phyloP scores from a whole-genome alignment of 345 rosid genomes.

The Populus tremula region DNA sequence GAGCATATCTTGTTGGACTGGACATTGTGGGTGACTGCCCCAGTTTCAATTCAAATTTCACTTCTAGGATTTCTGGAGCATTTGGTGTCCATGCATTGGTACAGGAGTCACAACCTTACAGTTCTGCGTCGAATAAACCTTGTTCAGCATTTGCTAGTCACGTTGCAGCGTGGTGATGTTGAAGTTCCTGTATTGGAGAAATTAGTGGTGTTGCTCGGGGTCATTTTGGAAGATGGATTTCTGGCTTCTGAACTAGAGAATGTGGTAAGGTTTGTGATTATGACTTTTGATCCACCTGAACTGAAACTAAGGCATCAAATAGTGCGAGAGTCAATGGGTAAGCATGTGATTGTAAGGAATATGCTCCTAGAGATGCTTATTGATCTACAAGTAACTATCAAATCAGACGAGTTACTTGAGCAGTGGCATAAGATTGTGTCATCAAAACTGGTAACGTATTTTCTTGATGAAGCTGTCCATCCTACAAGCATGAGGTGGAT shows the following conservation, averaged over 20 bases:
- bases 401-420: conserved; percentile 87
- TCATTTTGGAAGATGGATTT: conserved; percentile 98
- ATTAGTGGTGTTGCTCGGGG: conserved; percentile 92
- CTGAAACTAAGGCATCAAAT: conserved; percentile 64
- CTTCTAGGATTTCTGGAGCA: conserved; percentile 94
- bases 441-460: conserved; percentile 90
- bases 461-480: conserved; percentile 99
- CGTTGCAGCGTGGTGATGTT: conserved; percentile 98
- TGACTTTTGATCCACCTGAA: conserved; percentile 98
- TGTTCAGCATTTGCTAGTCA: conserved; percentile 92
- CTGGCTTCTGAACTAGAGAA: conserved; percentile 88
- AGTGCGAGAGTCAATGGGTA: conserved; percentile 86
- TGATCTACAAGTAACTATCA: conserved; percentile 97
- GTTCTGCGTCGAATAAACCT: conserved; percentile 89
- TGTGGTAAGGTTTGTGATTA: conserved; percentile 92
- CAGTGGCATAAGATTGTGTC: conserved; percentile 99
- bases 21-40: conserved; percentile 96
- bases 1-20: conserved; percentile 99
- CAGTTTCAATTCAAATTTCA: conserved; percentile 90
- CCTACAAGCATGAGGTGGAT: conserved; percentile 99
- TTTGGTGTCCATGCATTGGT: conserved; percentile 99
- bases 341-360: conserved; percentile 96
- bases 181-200: conserved; percentile 97
- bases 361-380: conserved; percentile 99
- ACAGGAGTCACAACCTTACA: conserved; percentile 96